Percentiles rank a stretch among this genome's conserved stretches.
Evolutionary conservation across 495 filamentous ascomycete genomes (phyloP).

Genomic region (Xylaria scruposa): DNA sequence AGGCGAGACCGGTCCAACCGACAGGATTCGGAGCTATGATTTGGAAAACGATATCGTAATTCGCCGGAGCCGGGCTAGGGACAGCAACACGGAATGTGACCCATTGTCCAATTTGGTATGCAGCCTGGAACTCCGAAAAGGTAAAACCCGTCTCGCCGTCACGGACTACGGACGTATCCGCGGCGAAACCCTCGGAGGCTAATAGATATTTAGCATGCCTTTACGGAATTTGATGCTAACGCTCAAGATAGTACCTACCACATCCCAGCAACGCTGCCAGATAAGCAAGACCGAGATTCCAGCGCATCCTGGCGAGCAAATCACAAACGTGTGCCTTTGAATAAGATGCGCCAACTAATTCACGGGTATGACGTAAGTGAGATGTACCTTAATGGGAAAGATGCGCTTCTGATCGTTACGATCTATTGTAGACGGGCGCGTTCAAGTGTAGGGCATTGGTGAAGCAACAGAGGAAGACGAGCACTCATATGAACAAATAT

Average conservation of each 20-base stretch:
- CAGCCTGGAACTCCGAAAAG: conserved; percentile 49
- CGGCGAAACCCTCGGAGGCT: conserved; percentile 34
- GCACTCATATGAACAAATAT: conserved; percentile 28
- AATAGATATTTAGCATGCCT: not conserved
- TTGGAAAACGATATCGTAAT: conserved; percentile 53
- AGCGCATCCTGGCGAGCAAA: conserved; percentile 34
- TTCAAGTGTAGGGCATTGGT: not conserved
- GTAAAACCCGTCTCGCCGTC: conserved; percentile 59
- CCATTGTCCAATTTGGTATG: conserved; percentile 45
- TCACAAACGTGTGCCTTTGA: not conserved
- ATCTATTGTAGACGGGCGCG: not conserved
- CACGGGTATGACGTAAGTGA: conserved; percentile 5
- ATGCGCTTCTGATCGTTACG: not conserved
- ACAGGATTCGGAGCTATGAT: conserved; percentile 48
- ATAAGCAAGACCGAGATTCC: conserved; percentile 34
- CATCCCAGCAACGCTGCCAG: conserved; percentile 33
- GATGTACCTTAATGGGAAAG: not conserved
- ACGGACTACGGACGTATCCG: conserved; percentile 40
- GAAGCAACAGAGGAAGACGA: conserved; percentile 23
- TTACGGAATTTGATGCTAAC: not conserved
- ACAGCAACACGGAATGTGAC: conserved; percentile 52
- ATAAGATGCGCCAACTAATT: not conserved
- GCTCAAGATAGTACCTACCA: conserved; percentile 28
- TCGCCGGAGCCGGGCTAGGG: conserved; percentile 36
- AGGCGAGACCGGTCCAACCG: conserved; percentile 53